phyloP scores from a whole-genome alignment of 306 rosid genomes.

The Datisca glomerata region DNA sequence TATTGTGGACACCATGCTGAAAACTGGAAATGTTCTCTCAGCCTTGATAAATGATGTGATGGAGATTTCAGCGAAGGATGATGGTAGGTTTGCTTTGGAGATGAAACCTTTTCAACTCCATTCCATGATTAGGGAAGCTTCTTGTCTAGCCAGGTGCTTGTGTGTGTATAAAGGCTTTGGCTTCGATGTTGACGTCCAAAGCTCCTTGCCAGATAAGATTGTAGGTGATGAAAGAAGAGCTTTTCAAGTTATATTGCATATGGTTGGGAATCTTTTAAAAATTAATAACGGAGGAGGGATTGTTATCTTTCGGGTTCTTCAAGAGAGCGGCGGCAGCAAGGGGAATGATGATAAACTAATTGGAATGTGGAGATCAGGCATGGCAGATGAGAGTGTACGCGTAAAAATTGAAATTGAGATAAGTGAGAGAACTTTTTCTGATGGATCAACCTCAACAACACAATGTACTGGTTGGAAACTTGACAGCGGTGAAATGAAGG shows the following conservation, averaged over 20 bases:
- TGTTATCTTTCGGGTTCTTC: conserved; percentile 31
- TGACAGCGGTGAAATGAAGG: conserved; percentile 29
- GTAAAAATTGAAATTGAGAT: conserved; percentile 53
- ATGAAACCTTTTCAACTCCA: conserved; percentile 52
- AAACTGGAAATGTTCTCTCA: conserved; percentile 52
- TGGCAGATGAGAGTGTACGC: conserved; percentile 25
- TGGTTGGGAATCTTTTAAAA: conserved; percentile 49
- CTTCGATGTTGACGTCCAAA: conserved; percentile 46
- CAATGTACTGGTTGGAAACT: conserved; percentile 22
- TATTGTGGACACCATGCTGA: conserved; percentile 55
- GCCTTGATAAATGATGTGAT: conserved; percentile 56
- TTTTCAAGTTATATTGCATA: conserved; percentile 66
- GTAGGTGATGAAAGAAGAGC: conserved; percentile 65
- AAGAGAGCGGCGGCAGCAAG: conserved; percentile 21
- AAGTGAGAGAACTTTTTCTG: conserved; percentile 15
- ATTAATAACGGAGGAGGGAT: conserved; percentile 25
- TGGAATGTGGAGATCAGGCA: conserved; percentile 35
- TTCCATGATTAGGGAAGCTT: conserved; percentile 58
- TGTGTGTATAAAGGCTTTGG: conserved; percentile 48
- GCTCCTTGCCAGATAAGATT: conserved; percentile 50
- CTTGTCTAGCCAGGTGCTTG: conserved; percentile 61
- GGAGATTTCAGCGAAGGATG: conserved; percentile 50
- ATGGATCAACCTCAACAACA: conserved; percentile 24
- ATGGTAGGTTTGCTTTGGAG: conserved; percentile 36
- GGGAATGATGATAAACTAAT: conserved; percentile 27